Evolutionary conservation across 2,329 filamentous ascomycete genomes (phyloP).

Genomic region (Herpotrichia juniperi): DNA sequence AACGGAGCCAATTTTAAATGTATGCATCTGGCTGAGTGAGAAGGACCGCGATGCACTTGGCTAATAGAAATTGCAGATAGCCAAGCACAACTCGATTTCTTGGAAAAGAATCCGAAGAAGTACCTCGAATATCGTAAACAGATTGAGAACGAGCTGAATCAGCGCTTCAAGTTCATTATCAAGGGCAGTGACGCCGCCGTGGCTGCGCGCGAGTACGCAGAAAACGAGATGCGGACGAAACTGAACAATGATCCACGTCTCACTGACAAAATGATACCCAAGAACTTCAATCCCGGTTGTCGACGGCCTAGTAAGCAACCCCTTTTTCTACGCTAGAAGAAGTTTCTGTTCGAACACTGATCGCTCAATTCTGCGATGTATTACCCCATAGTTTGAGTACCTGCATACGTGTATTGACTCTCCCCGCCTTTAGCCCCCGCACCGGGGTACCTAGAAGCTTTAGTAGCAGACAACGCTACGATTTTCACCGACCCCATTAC

Average conservation of each 20-base stretch:
- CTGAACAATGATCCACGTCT: slow-evolving; percentile 40
- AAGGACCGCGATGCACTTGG: neutral
- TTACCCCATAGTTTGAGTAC: too few species aligned
- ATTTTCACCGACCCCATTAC: slow-evolving; percentile 48
- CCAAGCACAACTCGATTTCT: slow-evolving; percentile 47
- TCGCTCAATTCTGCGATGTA: too few species aligned
- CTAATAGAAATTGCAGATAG: slow-evolving; percentile 29
- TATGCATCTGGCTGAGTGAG: slow-evolving; percentile 20
- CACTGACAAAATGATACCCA: slow-evolving; percentile 39
- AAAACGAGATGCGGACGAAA: slow-evolving; percentile 55
- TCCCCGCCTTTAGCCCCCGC: slow-evolving; percentile 46
- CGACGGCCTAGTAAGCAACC: slow-evolving; percentile 58
- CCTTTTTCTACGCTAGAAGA: slow-evolving; percentile 53
- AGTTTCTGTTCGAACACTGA: too few species aligned
- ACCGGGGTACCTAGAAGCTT: slow-evolving; percentile 49
- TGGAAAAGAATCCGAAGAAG: slow-evolving; percentile 49
- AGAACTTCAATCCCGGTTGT: slow-evolving; percentile 51
- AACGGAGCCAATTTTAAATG: slow-evolving; percentile 56
- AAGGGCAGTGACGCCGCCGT: slow-evolving; percentile 49
- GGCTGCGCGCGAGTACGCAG: slow-evolving; percentile 55
- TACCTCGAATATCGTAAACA: slow-evolving; percentile 56
- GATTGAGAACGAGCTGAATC: slow-evolving; percentile 55
- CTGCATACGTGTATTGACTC: slow-evolving; percentile 17
- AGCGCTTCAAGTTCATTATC: slow-evolving; percentile 55
- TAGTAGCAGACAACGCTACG: slow-evolving; percentile 49